phyloP scores from a whole-genome alignment of 495 filamentous ascomycete species.

The Lasiosphaeria miniovina region DNA sequence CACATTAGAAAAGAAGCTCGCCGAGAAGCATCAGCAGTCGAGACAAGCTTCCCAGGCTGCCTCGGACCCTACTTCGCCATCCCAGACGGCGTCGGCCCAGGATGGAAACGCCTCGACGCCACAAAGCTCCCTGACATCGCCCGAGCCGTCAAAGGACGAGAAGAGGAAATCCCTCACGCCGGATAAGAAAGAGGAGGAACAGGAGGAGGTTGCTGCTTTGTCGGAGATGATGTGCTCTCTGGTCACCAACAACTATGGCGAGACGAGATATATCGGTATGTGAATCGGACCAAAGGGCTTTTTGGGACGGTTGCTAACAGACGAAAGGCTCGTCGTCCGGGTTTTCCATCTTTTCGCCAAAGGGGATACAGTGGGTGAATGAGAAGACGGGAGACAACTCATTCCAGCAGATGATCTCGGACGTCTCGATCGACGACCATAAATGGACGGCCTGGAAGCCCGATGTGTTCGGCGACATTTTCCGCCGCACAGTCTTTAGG shows the following conservation, averaged over 20 bases:
- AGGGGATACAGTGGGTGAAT: constrained; percentile 98
- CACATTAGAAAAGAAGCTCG: constrained; percentile 77
- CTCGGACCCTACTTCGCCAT: constrained; percentile 46
- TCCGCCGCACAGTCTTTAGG: constrained; percentile 78
- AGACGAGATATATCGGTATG: constrained; percentile 94
- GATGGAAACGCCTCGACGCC: constrained; percentile 56
- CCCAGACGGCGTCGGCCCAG: constrained; percentile 39
- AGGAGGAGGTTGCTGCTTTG: constrained; percentile 85
- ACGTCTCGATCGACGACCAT: constrained; percentile 75
- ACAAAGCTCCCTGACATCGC: constrained; percentile 58
- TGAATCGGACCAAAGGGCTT: not conserved
- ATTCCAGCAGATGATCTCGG: constrained; percentile 94
- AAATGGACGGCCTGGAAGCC: constrained; percentile 97
- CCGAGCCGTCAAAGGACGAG: constrained; percentile 52
- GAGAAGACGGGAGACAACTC: constrained; percentile 93
- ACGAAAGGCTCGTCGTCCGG: constrained; percentile 85
- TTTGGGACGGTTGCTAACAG: constrained; percentile 20
- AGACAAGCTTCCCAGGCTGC: constrained; percentile 43
- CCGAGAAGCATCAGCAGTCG: constrained; percentile 55
- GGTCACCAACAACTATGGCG: constrained; percentile 95
- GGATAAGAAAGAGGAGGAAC: constrained; percentile 48
- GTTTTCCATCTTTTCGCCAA: constrained; percentile 92
- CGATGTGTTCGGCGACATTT: constrained; percentile 92
- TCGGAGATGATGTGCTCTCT: constrained; percentile 99
- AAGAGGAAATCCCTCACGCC: constrained; percentile 34